Evolutionary conservation across 2,329 filamentous ascomycete genomes (phyloP).

Genomic region (Cladosporium sp.): DNA sequence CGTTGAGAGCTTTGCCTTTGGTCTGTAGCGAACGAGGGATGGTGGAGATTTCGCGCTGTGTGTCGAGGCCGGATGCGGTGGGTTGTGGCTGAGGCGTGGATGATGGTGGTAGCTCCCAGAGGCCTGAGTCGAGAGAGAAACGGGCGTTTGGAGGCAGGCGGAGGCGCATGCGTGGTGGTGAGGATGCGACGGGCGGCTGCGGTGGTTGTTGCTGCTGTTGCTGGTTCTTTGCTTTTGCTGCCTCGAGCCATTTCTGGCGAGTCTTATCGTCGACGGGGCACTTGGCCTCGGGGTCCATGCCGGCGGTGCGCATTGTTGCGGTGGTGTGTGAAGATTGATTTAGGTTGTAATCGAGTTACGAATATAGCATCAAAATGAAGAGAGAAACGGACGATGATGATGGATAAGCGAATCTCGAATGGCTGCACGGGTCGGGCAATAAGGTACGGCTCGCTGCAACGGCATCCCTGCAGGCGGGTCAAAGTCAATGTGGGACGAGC

Average conservation of each 20-base stretch:
- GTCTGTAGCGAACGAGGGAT: conserved; percentile 55
- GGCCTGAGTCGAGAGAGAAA: conserved; percentile 32
- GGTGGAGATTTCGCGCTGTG: conserved; percentile 69
- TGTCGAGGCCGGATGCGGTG: conserved; percentile 47
- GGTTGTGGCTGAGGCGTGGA: conserved; percentile 31
- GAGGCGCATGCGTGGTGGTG: conserved; percentile 16
- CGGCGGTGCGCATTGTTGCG: conserved; percentile 24
- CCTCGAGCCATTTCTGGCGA: conserved; percentile 78
- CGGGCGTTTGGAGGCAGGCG: conserved; percentile 15
- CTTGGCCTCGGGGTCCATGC: conserved; percentile 31
- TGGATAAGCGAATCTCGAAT: background rate
- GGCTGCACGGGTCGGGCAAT: background rate
- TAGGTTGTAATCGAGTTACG: too few species aligned
- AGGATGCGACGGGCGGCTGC: conserved; percentile 12
- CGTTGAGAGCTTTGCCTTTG: conserved; percentile 35
- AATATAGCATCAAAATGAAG: background rate
- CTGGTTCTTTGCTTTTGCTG: conserved; percentile 50
- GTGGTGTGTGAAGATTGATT: background rate
- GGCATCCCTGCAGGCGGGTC: background rate
- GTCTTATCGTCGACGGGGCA: conserved; percentile 92
- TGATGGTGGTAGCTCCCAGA: conserved; percentile 23
- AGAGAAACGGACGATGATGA: background rate
- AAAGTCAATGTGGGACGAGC: background rate
- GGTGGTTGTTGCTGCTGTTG: conserved; percentile 25
- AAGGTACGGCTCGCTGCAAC: background rate